These are phyloP conservation scores for Paradendryphiella salina DNA, from an alignment of 2,329 filamentous ascomycete species.

Conservation along the genomic window DNA sequence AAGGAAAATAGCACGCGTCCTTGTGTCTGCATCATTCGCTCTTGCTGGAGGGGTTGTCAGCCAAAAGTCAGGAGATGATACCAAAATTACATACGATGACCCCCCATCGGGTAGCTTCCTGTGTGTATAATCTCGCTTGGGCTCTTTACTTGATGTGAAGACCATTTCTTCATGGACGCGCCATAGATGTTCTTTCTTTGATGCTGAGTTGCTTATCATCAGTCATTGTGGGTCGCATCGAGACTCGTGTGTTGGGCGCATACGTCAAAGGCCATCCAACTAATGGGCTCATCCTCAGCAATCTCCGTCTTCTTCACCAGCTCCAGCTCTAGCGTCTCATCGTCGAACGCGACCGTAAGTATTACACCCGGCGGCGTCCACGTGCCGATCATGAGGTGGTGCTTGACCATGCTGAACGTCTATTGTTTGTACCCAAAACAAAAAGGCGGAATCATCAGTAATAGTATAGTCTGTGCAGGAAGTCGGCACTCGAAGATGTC, in stretches of 20 bases:
- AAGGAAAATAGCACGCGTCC: slow-evolving; percentile 87
- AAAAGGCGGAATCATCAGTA: neutral
- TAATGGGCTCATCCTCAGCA: slow-evolving; percentile 81
- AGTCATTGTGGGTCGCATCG: slow-evolving; percentile 16
- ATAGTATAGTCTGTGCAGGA: neutral
- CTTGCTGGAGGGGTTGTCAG: slow-evolving; percentile 55
- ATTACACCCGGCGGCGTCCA: slow-evolving; percentile 90
- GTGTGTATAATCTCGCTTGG: slow-evolving; percentile 75
- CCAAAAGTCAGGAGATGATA: neutral
- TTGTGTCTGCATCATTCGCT: slow-evolving; percentile 70
- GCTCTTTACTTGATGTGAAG: slow-evolving; percentile 74
- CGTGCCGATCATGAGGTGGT: slow-evolving; percentile 89
- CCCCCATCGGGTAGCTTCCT: slow-evolving; percentile 72
- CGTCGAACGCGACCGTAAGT: slow-evolving; percentile 86
- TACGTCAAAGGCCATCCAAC: slow-evolving; percentile 91
- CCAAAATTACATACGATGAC: slow-evolving; percentile 64
- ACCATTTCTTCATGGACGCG: slow-evolving; percentile 92
- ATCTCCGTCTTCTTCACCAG: slow-evolving; percentile 81
- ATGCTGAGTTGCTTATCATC: slow-evolving; percentile 58
- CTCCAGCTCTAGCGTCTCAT: slow-evolving; percentile 72
- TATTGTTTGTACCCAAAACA: neutral
- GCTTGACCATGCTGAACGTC: slow-evolving; percentile 63
- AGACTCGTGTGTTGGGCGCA: slow-evolving; percentile 36
- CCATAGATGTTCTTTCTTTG: slow-evolving; percentile 83
- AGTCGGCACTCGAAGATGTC: neutral